These are phyloP conservation scores for Aureobasidium melanogenum DNA, from an alignment of 2,329 filamentous ascomycete species.

Conservation along the genomic window DNA sequence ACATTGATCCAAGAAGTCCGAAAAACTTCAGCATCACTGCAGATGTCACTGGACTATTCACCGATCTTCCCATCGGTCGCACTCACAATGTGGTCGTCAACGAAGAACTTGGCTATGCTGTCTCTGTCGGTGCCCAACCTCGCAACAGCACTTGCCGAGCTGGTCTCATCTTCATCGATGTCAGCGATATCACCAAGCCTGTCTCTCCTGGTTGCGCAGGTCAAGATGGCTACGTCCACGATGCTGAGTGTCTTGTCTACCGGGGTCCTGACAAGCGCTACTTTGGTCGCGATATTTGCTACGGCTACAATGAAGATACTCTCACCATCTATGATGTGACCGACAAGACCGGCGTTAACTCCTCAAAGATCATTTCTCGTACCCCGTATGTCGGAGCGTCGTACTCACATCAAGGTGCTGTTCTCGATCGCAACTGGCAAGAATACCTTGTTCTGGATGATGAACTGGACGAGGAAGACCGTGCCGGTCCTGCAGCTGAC, in stretches of 20 bases:
- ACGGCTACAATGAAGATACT: conserved; percentile 43
- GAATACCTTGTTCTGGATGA: conserved; percentile 45
- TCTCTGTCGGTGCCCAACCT: conserved; percentile 34
- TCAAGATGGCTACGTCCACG: conserved; percentile 48
- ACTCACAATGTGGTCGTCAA: conserved; percentile 47
- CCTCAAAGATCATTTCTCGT: conserved; percentile 34
- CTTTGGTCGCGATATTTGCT: conserved; percentile 41
- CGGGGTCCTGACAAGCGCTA: conserved; percentile 39
- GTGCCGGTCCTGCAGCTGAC: conserved; percentile 32
- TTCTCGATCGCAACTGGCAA: conserved; percentile 38
- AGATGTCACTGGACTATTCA: conserved; percentile 36
- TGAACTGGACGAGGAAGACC: conserved; percentile 43
- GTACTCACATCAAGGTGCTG: conserved; percentile 48
- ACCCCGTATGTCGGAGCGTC: conserved; percentile 40
- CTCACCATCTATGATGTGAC: conserved; percentile 41
- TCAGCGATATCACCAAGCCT: conserved; percentile 43
- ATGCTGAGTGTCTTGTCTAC: conserved; percentile 48
- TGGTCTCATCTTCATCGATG: conserved; percentile 48
- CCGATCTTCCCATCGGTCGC: conserved; percentile 36
- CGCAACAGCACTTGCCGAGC: conserved; percentile 37
- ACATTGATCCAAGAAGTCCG: conserved; percentile 35
- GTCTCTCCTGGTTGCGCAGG: conserved; percentile 41
- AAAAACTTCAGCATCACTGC: conserved; percentile 33
- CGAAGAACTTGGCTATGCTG: conserved; percentile 41
- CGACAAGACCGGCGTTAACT: conserved; percentile 29